Evolutionary conservation across 495 filamentous ascomycete species (phyloP), one percentile per base, ranked within the genome.

Genomic region (Aspergillus coremiiformis): DNA sequence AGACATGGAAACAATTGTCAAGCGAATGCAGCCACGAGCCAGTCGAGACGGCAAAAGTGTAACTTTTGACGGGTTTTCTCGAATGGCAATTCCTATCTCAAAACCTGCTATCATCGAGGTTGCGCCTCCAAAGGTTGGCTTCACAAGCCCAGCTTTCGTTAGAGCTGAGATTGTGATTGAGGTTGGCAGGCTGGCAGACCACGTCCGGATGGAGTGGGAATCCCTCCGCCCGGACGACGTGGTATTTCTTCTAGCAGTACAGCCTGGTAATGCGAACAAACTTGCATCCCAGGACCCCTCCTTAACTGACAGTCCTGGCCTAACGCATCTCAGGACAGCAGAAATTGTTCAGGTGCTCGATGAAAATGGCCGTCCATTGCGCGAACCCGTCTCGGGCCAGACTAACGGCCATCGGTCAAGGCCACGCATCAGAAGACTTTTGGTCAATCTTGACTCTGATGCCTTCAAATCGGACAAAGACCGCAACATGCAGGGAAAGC

Each of bases 51-150:
- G 82, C 26, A 70, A 63, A 52, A 78, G 80, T 47, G 80, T 87
- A 3, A 76, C 66, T 2, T 97, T 96, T 57, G 75, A 85, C 11
- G 93, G 93, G 1, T 93, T 89, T 59, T 96, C 92, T 1, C 87
- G 79, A 56, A 95, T 97, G 89, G 89, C 90, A 2, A 76, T 97
- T 29, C 83, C 87, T 1, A 94, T 96, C 52, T 74, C 80, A 4
- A 92, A 87, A 56, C 89, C 90, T 56, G 86, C 89, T 21, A 89
- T 99, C 39, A 74, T 96, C 41, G 90, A 97, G 57, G 85, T 90
- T 15, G 82, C 84, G 5, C 90, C 88, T 1, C 78, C 93, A 14
- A 82, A 82, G 35, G 93, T 99, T 43, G 93, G 94, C 14, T 84
- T 89, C 39, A 78, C 85, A 29, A 84, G 85, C 26, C 94, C 93